Evolutionary conservation across 164 flowering plant species (phyloP), one percentile per base, ranked within the genome.

Genomic region (Dillenia suffruticosa): DNA sequence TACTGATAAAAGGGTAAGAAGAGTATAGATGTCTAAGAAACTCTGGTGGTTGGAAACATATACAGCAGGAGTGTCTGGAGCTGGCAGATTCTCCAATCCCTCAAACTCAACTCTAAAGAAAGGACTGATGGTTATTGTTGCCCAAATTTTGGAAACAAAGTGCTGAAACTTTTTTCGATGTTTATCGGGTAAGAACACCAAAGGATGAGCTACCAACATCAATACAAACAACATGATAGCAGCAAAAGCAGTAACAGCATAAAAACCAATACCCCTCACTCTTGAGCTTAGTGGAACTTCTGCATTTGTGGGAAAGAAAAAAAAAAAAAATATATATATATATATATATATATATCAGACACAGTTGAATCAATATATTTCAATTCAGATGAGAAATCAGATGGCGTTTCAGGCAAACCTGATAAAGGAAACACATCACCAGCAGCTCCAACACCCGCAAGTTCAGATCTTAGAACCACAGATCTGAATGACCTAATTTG

Each of bases 1-100:
- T 94, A 86, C 97, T 94, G 19, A 94, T 89, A 72, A 94, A 44
- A 94, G 86, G 61, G 81, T 84, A 46, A 94, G 81, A 71, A 94
- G 86, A 17, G 94, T 75, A 63, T 81, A 89, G 62, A 85, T 91
- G 76, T 94, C 99, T 47, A 94, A 64, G 73, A 89, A 91, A 61
- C 97, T 89, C 75, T 88, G 96, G 70, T 94, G 99, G 70, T 92
- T 94, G 53, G 99, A 88, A 66, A 94, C 94, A 72, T 88, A 94
- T 1, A 94, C 95, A 14, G 96, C 97, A 49, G 99, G 94, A 61
- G 78, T 69, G 57, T 88, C 85, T 40, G 84, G 64, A 8, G 85
- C 57, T 17, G 97, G 97, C 64, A 94, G 76, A 77, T 94, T 89
- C 70, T 91, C 89, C 74, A 89, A 69, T 46, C 99, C 99, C 75